phyloP scores from a whole-genome alignment of 176 grass and related monocot genomes.

The Oryza officinalis region DNA sequence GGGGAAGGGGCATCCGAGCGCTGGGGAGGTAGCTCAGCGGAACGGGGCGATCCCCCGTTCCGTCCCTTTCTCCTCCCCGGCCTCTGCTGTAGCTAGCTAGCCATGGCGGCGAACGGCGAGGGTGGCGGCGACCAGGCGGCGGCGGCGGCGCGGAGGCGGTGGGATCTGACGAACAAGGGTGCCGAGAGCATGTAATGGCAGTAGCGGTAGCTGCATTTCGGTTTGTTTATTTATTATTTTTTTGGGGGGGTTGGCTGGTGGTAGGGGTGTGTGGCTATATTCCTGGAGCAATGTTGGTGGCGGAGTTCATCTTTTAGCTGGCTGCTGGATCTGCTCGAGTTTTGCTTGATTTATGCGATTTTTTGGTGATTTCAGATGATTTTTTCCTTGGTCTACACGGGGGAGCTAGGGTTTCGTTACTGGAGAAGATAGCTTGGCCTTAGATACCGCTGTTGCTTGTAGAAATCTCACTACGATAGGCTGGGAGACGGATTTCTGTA shows the following conservation, averaged over 20 bases:
- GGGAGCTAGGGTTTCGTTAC: constrained; percentile 46
- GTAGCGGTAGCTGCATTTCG: not conserved
- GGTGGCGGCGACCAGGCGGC: constrained; percentile 40
- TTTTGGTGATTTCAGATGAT: not conserved
- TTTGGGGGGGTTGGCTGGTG: not conserved
- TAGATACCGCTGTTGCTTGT: not conserved
- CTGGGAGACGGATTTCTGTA: not conserved
- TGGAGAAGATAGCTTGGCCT: not conserved
- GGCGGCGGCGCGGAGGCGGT: constrained; percentile 46
- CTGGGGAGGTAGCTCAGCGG: not conserved
- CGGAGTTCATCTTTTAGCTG: not conserved
- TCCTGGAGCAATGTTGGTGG: constrained; percentile 21
- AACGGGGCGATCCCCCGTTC: constrained; percentile 4
- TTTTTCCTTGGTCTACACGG: not conserved
- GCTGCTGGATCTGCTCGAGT: constrained; percentile 24
- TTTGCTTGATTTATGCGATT: not conserved
- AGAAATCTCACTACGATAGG: not conserved
- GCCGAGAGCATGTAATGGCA: constrained; percentile 45
- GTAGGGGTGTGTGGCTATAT: not conserved
- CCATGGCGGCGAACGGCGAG: constrained; percentile 52
- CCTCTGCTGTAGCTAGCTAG: not conserved
- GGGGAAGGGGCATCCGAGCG: not conserved
- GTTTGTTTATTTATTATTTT: not conserved
- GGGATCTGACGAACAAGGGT: constrained; percentile 52
- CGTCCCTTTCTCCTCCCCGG: not conserved